These are phyloP conservation scores for Amanita polypyramis DNA, from an alignment of 768 basidiomycete species.

Conservation along the genomic window DNA sequence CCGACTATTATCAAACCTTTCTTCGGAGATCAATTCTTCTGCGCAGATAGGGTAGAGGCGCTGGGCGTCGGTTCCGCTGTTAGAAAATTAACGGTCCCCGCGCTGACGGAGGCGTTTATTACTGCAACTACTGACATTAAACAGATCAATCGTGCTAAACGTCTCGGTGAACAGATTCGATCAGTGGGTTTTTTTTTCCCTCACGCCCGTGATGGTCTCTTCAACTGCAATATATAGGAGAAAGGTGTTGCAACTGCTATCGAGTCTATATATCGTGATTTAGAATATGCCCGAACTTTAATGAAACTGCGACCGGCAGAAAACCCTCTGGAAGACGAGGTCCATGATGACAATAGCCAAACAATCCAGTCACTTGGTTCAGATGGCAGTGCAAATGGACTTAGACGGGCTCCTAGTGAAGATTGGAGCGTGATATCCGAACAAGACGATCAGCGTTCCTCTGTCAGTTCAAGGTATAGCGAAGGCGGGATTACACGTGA, in stretches of 20 bases:
- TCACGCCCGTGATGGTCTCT: not conserved
- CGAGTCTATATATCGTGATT: conserved; percentile 91
- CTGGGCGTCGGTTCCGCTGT: conserved; percentile 86
- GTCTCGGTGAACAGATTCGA: conserved; percentile 82
- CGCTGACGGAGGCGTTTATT: conserved; percentile 66
- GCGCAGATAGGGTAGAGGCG: conserved; percentile 96
- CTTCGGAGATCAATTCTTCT: conserved; percentile 97
- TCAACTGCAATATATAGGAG: conserved; percentile 44
- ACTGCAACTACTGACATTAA: conserved; percentile 80
- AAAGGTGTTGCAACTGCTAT: conserved; percentile 91
- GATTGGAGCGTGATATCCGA: conserved; percentile 89
- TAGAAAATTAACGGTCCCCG: conserved; percentile 75
- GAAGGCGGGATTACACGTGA: conserved; percentile 25
- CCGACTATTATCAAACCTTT: conserved; percentile 96
- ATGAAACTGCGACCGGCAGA: conserved; percentile 50
- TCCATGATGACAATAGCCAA: conserved; percentile 19
- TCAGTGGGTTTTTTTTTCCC: conserved; percentile 36
- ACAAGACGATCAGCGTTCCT: conserved; percentile 49
- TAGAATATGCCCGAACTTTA: conserved; percentile 87
- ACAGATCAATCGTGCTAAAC: conserved; percentile 78
- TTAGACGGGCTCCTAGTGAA: conserved; percentile 52
- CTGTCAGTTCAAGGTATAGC: conserved; percentile 40
- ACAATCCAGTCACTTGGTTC: conserved; percentile 24
- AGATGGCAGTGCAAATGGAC: conserved; percentile 46
- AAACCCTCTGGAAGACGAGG: conserved; percentile 15